Evolutionary conservation across 2,329 filamentous ascomycete genomes (phyloP).

Genomic region (Pseudocercospora macadamiae): DNA sequence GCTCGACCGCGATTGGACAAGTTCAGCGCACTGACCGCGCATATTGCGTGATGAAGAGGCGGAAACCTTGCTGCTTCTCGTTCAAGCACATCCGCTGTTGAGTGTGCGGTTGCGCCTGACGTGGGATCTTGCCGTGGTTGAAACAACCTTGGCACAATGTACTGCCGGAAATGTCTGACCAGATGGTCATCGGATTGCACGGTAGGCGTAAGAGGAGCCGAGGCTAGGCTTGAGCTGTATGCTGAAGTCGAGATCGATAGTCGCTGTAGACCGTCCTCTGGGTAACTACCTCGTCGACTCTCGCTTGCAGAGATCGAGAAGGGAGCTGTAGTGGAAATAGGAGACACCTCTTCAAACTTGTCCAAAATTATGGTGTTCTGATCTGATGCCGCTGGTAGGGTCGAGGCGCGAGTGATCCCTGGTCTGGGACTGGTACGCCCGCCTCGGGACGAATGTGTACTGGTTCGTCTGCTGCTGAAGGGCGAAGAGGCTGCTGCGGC

Average conservation of each 20-base stretch:
- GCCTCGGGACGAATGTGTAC: slow-evolving; percentile 25
- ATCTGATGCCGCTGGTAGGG: slow-evolving; percentile 35
- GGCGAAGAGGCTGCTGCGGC: slow-evolving; percentile 21
- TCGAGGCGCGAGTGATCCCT: slow-evolving; percentile 15
- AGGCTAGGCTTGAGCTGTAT: slow-evolving; percentile 12
- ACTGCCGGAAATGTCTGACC: slow-evolving; percentile 32
- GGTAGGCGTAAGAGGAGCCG: slow-evolving; percentile 20
- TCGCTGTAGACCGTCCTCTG: slow-evolving; percentile 26
- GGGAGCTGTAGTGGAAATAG: slow-evolving; percentile 15
- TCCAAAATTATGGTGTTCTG: slow-evolving; percentile 56
- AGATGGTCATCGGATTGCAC: slow-evolving; percentile 27
- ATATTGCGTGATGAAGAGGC: slow-evolving; percentile 61
- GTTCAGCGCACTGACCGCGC: slow-evolving; percentile 60
- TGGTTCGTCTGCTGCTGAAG: slow-evolving; percentile 37
- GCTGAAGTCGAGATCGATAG: slow-evolving; percentile 30
- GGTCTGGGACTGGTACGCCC: slow-evolving; percentile 17
- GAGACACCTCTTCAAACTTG: slow-evolving; percentile 51
- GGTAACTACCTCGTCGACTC: slow-evolving; percentile 23
- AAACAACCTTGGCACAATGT: slow-evolving; percentile 31
- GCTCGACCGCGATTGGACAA: slow-evolving; percentile 51
- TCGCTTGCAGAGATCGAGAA: slow-evolving; percentile 3
- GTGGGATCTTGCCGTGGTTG: slow-evolving; percentile 25
- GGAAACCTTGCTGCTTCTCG: slow-evolving; percentile 52
- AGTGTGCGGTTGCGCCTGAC: slow-evolving; percentile 15
- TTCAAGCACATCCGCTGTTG: slow-evolving; percentile 33